Conservation (phyloP, 73 alveolate species). For the Tetrahymena elliotti region DNA sequence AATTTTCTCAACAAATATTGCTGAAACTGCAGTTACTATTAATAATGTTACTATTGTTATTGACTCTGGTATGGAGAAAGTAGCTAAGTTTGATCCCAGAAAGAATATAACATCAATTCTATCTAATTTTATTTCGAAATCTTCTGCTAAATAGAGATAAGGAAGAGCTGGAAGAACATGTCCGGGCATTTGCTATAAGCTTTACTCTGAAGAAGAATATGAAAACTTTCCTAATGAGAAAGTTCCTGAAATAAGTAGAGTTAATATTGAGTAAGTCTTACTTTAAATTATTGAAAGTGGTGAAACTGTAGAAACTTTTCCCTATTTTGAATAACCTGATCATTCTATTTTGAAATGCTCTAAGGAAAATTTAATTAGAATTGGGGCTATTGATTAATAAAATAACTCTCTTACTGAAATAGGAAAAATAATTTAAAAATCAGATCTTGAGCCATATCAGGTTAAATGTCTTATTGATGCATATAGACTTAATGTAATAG, state of each 20-base stretch:
- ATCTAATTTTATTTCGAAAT: slow-evolving; percentile 62
- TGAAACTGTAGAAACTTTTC: neutral
- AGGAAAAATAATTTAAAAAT: neutral
- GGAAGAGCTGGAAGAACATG: slow-evolving; percentile 78
- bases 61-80: slow-evolving; percentile 83
- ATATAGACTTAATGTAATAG: neutral
- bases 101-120: slow-evolving; percentile 78
- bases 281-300: neutral
- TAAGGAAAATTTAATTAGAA: neutral
- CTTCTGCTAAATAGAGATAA: slow-evolving; percentile 62
- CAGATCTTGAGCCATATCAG: neutral
- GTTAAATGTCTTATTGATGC: neutral
- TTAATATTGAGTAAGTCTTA: neutral
- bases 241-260: neutral
- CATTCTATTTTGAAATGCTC: neutral
- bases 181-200: slow-evolving; percentile 69
- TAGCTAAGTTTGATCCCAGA: slow-evolving; percentile 62
- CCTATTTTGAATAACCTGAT: neutral
- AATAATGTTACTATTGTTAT: slow-evolving; percentile 83
- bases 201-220: slow-evolving; percentile 35
- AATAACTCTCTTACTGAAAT: neutral
- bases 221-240: neutral
- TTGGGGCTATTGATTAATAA: neutral
- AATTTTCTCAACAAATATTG: slow-evolving; percentile 76
- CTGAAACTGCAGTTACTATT: slow-evolving; percentile 93